Percentiles rank a stretch among this genome's conserved stretches.
Conservation (phyloP, 768 basidiomycete species). For the Nidularia sp. region DNA sequence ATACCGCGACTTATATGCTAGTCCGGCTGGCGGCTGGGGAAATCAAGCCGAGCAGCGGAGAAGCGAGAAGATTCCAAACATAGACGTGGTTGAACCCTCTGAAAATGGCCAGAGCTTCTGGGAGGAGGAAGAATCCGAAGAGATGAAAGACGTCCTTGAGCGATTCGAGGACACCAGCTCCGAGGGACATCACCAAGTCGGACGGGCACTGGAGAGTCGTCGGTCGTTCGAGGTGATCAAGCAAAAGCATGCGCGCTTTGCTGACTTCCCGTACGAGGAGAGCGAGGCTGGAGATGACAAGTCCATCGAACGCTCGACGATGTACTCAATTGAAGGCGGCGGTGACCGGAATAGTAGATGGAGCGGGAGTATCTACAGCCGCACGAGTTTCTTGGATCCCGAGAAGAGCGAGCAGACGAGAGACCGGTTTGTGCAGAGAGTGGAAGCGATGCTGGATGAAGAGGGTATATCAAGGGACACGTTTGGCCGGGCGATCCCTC, state of each 20-base stretch:
- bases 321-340: slow-evolving; percentile 17
- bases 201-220: slow-evolving; percentile 21
- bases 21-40: slow-evolving; percentile 1
- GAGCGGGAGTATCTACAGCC: slow-evolving; percentile 46
- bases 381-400: slow-evolving; percentile 47
- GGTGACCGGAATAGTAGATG: slow-evolving; percentile 32
- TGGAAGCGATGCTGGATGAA: slow-evolving; percentile 48
- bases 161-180: slow-evolving; percentile 25
- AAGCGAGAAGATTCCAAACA: background rate
- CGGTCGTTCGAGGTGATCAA: slow-evolving; percentile 18
- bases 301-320: slow-evolving; percentile 15
- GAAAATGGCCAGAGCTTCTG: background rate
- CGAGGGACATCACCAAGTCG: slow-evolving; percentile 5
- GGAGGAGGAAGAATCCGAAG: slow-evolving; percentile 19
- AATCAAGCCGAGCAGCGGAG: background rate
- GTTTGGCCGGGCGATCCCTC: slow-evolving; percentile 23
- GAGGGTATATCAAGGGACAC: slow-evolving; percentile 19
- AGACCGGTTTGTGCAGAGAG: slow-evolving; percentile 43
- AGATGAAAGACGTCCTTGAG: slow-evolving; percentile 32
- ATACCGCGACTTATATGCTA: slow-evolving; percentile 26
- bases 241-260: slow-evolving; percentile 3
- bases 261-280: slow-evolving; percentile 8
- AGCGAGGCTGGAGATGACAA: no score
- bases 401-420: slow-evolving; percentile 48
- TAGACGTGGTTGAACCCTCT: background rate